These are phyloP conservation scores for Pythium biforme DNA, from an alignment of 352 stramenopile genomes.

Conservation along the genomic window DNA sequence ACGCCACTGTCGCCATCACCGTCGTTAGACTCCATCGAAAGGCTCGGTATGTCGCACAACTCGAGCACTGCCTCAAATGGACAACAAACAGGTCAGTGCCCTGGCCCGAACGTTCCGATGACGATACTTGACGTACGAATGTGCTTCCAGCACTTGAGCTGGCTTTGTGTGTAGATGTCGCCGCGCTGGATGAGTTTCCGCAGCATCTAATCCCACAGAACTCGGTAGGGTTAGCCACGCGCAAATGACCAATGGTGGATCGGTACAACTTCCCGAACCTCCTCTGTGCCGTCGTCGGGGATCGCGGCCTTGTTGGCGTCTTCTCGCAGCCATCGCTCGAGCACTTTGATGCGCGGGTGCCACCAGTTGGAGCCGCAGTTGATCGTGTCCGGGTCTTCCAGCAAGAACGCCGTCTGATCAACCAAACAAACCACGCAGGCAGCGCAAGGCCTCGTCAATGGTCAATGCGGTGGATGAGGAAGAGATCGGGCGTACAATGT, in stretches of 20 bases:
- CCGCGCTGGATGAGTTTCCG: conserved; percentile 64
- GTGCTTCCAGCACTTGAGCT: conserved; percentile 79
- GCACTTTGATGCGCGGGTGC: conserved; percentile 58
- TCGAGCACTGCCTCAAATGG: conserved; percentile 51
- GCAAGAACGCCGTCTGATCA: conserved; percentile 44
- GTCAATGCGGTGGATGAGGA: no score
- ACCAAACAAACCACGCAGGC: neutral
- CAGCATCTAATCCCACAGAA: conserved; percentile 50
- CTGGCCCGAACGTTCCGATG: no score
- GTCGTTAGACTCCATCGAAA: conserved; percentile 9
- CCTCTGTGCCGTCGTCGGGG: conserved; percentile 67
- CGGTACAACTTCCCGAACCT: conserved; percentile 34
- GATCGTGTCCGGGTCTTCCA: conserved; percentile 46
- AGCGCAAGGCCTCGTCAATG: no score
- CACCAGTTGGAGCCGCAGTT: conserved; percentile 55
- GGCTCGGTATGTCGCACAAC: conserved; percentile 58
- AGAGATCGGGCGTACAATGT: conserved; percentile 52
- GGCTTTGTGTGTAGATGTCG: conserved; percentile 57
- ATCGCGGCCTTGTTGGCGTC: conserved; percentile 55
- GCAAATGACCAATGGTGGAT: no score
- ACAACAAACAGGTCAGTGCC: neutral
- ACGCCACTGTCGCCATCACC: conserved; percentile 6
- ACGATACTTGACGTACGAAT: conserved; percentile 39
- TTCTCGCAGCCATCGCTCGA: conserved; percentile 73
- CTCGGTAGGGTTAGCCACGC: no score